Conservation (phyloP, 228 moss, liverwort and hornwort genomes). For the Sphagnum fallax region DNA sequence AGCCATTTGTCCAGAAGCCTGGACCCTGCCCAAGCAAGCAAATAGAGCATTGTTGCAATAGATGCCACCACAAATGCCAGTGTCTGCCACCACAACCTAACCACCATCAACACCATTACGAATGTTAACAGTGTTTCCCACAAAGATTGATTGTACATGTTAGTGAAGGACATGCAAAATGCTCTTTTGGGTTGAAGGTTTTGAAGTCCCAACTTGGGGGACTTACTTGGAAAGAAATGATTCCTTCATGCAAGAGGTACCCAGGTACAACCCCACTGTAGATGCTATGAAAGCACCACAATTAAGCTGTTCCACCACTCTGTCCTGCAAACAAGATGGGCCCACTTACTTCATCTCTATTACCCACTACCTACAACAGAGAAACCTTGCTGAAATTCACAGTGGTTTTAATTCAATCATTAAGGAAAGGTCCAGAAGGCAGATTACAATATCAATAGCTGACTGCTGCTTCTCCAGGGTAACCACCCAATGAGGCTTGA, state of each 20-base stretch:
- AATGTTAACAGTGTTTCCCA: no score
- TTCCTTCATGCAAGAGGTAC: constrained; percentile 18
- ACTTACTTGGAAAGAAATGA: constrained; percentile 36
- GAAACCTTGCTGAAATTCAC: no score
- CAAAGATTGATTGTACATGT: no score
- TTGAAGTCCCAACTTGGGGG: no score
- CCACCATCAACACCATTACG: constrained; percentile 6
- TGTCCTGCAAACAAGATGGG: constrained; percentile 44
- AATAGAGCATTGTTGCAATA: constrained; percentile 62
- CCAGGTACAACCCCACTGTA: constrained; percentile 35
- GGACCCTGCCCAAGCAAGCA: constrained; percentile 56
- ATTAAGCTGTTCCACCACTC: constrained; percentile 67
- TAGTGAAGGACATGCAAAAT: no score
- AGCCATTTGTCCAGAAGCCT: constrained; percentile 53
- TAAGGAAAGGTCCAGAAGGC: background rate
- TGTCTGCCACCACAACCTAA: constrained; percentile 39
- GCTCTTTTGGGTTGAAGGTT: no score
- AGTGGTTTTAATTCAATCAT: no score
- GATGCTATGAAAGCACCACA: constrained; percentile 56
- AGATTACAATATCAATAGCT: constrained; percentile 51
- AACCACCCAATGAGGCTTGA: constrained; percentile 56
- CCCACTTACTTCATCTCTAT: no score
- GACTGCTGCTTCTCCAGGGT: constrained; percentile 34
- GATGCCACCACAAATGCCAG: constrained; percentile 43
- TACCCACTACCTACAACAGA: no score